Evolutionary conservation across 179 eudicot species (phyloP).

Genomic region (Gypsophila paniculata): DNA sequence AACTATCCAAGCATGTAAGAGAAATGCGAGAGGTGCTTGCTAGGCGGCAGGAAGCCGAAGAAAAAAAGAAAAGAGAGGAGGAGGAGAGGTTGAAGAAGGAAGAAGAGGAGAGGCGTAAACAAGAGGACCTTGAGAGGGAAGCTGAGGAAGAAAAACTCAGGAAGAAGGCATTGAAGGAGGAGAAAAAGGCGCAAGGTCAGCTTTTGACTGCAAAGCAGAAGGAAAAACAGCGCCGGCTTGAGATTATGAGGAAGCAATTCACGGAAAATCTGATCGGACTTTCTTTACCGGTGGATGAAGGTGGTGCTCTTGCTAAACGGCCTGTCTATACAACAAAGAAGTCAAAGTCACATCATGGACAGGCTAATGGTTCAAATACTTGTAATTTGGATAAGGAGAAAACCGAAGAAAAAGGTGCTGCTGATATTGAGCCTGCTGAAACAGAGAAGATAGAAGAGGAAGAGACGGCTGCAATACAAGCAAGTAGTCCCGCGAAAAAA

Average conservation of each 20-base stretch:
- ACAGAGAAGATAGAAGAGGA: slow-evolving; percentile 42
- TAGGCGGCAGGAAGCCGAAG: slow-evolving; percentile 62
- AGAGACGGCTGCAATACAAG: slow-evolving; percentile 37
- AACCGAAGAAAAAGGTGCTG: slow-evolving; percentile 34
- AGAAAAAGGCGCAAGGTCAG: slow-evolving; percentile 73
- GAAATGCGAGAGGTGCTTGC: slow-evolving; percentile 94
- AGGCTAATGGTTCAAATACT: slow-evolving; percentile 45
- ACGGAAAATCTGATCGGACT: slow-evolving; percentile 33
- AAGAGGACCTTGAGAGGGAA: slow-evolving; percentile 65
- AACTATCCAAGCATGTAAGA: slow-evolving; percentile 76
- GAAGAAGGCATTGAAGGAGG: slow-evolving; percentile 76
- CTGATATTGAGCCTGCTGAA: slow-evolving; percentile 42
- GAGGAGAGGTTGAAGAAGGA: slow-evolving; percentile 76
- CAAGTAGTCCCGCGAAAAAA: slow-evolving; percentile 33
- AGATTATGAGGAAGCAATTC: slow-evolving; percentile 79
- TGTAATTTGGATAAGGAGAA: slow-evolving; percentile 40
- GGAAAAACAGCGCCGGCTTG: slow-evolving; percentile 73
- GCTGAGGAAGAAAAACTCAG: slow-evolving; percentile 72
- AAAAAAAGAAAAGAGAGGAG: slow-evolving; percentile 72
- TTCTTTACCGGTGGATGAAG: slow-evolving; percentile 33
- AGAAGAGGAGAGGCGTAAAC: slow-evolving; percentile 73
- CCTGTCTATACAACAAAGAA: slow-evolving; percentile 66
- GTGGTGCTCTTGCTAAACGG: slow-evolving; percentile 50
- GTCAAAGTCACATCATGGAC: slow-evolving; percentile 44
- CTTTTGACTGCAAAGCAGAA: slow-evolving; percentile 82